A percentile compares a stretch with the other conserved stretches of the same genome.
These are phyloP conservation scores for Aspergillus alliaceus DNA, from an alignment of 2,329 filamentous ascomycete genomes.

Conservation along the genomic window DNA sequence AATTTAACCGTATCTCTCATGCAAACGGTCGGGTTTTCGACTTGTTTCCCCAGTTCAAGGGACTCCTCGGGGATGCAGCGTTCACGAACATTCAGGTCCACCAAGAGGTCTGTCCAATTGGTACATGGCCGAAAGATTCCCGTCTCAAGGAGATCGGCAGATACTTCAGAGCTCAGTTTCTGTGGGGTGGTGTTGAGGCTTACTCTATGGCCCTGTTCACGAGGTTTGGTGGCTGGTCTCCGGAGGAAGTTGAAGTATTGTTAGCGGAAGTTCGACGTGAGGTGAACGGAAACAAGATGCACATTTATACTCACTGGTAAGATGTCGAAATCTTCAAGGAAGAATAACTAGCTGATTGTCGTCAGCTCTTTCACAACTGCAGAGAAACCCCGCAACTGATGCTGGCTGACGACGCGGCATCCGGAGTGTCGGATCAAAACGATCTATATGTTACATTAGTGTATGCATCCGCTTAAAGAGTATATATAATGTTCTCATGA, in stretches of 20 bases:
- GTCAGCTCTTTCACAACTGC: background rate
- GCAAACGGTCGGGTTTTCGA: background rate
- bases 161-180: background rate
- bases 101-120: background rate
- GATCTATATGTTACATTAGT: too few species aligned
- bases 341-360: background rate
- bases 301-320: background rate
- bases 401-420: too few species aligned
- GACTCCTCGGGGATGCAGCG: background rate
- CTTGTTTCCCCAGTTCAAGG: background rate
- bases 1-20: background rate
- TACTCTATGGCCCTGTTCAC: background rate
- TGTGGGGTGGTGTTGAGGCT: background rate
- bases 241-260: background rate
- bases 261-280: background rate
- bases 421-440: too few species aligned
- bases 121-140: background rate
- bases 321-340: background rate
- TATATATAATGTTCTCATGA: too few species aligned
- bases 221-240: background rate
- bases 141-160: background rate
- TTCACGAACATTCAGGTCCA: background rate
- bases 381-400: background rate
- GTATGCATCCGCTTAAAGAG: too few species aligned
- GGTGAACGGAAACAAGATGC: background rate